Conservation (phyloP, 2,329 filamentous ascomycete genomes). For the Neocatenulostroma microsporum region DNA sequence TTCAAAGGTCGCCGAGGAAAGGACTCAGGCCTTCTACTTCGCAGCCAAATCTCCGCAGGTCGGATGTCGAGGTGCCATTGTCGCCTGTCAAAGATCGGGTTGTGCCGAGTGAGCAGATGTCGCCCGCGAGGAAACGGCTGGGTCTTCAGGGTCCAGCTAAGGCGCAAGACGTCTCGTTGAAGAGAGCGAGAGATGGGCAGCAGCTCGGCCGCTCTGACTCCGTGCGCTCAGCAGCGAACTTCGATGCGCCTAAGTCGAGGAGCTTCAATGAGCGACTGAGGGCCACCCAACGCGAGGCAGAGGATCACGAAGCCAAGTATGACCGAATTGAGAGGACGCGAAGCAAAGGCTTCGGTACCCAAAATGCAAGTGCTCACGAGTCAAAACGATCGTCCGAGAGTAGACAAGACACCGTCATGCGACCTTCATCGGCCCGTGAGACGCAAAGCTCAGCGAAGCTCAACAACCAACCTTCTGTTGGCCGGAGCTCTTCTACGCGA, state of each 20-base stretch:
- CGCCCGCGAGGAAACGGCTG: conserved; percentile 69
- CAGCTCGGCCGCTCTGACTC: conserved; percentile 16
- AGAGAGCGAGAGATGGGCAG: conserved; percentile 48
- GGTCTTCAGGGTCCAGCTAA: conserved; percentile 85
- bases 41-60: conserved; percentile 15
- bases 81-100: conserved; percentile 53
- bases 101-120: conserved; percentile 51
- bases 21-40: conserved; percentile 8
- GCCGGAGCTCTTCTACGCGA: conserved; percentile 11
- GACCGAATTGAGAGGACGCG: conserved; percentile 36
- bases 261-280: conserved; percentile 82
- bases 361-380: neutral
- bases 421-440: conserved; percentile 13
- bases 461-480: conserved; percentile 3
- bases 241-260: conserved; percentile 37
- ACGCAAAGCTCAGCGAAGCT: neutral
- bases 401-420: no score
- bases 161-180: conserved; percentile 76
- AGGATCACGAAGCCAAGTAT: conserved; percentile 38
- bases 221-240: no score
- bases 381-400: neutral
- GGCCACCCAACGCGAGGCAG: conserved; percentile 48
- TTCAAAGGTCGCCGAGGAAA: conserved; percentile 10
- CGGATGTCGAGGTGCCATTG: conserved; percentile 64
- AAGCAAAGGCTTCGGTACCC: conserved; percentile 26